Base-by-base conservation (phyloP, 116 monocot species). In the Papilionanthe hybrid region DNA sequence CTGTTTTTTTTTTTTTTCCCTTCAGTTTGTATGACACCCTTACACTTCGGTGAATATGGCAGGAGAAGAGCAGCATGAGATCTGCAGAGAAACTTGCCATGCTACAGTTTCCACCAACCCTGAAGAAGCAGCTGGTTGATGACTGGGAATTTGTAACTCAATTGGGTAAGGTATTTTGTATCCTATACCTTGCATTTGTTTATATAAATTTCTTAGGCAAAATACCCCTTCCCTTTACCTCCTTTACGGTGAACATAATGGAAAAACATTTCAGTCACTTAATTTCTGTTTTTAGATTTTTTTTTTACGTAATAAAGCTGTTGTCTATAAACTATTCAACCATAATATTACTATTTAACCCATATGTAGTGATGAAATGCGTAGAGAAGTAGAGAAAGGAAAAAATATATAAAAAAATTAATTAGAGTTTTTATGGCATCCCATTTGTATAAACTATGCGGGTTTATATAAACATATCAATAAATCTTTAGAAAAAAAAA, bases 101-200 rank as follows among this genome's bases (percentile, higher is more conserved):
- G 25, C 80, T 91, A 56, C 93, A 91, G 63, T 91, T 99, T 68
- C 99, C 99, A 56, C 78, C 78, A 50, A 85, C 91, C 25, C 84
- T 99, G 53, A 99, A 95, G 85, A 93, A 99, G 79, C 99, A 95
- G 80, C 80, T 99, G 27, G 90, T 95, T 75, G 99, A 99, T 87
- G 95, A 99, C 60, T 91, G 91, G 89, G 95, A 95, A 58, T 93
- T 86, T 86, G 90, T 95, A 49, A 93, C 89, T 72, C 93, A 99
- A 85, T 82, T 91, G 86, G 91, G 93, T 85, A 99, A 99, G 97
- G 97, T 97, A 90, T 56, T 83, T 81, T 45, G 4, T 28, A 50
- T 75, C 22, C 43, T 73, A 19, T 69, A 73, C 19, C 44, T 73
- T 69, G 37, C 44, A 44, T 73, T 20, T 73, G 42, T 20, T 73